Evolutionary conservation across 495 filamentous ascomycete species (phyloP).

Genomic region (Neurospora intermedia): DNA sequence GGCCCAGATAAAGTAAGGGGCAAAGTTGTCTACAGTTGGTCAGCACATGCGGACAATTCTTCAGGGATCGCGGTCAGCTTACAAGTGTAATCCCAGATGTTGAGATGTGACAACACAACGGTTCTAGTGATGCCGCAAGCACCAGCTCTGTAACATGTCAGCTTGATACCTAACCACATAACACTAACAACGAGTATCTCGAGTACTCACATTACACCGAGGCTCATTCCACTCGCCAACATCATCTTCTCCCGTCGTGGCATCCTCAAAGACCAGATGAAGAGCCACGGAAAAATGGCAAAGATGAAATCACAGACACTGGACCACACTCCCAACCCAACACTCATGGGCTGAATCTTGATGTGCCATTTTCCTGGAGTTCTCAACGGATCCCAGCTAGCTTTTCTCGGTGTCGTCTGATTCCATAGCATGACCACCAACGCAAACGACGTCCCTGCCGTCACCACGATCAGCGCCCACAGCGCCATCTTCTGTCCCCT

Average conservation of each 20-base stretch:
- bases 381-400: slow-evolving; percentile 28
- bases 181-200: neutral
- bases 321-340: slow-evolving; percentile 30
- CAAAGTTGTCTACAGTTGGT: slow-evolving; percentile 20
- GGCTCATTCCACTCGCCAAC: slow-evolving; percentile 31
- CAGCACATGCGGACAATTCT: neutral
- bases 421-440: slow-evolving; percentile 29
- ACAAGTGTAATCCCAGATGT: slow-evolving; percentile 29
- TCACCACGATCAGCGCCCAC: slow-evolving; percentile 25
- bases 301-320: slow-evolving; percentile 35
- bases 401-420: slow-evolving; percentile 24
- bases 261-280: slow-evolving; percentile 32
- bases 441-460: slow-evolving; percentile 18
- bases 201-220: slow-evolving; percentile 30
- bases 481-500: slow-evolving; percentile 25
- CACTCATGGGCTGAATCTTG: slow-evolving; percentile 27
- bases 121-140: slow-evolving; percentile 31
- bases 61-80: neutral
- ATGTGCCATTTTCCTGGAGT: slow-evolving; percentile 28
- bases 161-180: neutral
- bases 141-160: slow-evolving; percentile 22
- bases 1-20: slow-evolving; percentile 30
- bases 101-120: slow-evolving; percentile 23
- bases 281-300: slow-evolving; percentile 34
- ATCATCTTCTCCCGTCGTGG: slow-evolving; percentile 30